phyloP scores from a whole-genome alignment of 164 flowering plant species.

The Buxus sempervirens region DNA sequence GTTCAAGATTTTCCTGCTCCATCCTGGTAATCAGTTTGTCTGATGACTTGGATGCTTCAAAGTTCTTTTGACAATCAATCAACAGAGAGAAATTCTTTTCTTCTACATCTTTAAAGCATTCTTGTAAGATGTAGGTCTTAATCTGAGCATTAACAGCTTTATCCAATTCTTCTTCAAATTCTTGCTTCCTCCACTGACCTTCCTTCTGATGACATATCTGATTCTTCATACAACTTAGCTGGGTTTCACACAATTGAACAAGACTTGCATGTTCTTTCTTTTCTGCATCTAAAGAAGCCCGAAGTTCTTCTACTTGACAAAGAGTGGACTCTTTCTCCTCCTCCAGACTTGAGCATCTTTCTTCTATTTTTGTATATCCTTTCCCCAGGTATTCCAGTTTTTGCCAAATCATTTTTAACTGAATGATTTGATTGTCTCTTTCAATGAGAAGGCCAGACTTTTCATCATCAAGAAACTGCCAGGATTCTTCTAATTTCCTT shows the following conservation, averaged over 20 bases:
- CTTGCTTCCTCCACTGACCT: constrained; percentile 41
- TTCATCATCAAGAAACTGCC: constrained; percentile 54
- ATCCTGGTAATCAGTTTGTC: constrained; percentile 56
- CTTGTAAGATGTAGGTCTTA: constrained; percentile 69
- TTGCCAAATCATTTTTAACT: constrained; percentile 45
- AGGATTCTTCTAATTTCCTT: constrained; percentile 65
- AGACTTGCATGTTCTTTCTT: constrained; percentile 53
- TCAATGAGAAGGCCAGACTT: constrained; percentile 52
- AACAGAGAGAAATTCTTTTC: constrained; percentile 49
- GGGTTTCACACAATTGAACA: constrained; percentile 37
- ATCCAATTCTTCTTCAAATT: constrained; percentile 67
- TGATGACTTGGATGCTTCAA: constrained; percentile 56
- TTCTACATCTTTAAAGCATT: constrained; percentile 60
- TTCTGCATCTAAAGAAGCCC: constrained; percentile 36
- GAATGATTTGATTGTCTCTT: constrained; percentile 39
- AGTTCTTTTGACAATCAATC: constrained; percentile 59
- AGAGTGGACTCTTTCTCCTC: constrained; percentile 50
- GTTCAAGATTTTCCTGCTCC: constrained; percentile 63
- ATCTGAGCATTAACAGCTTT: constrained; percentile 62
- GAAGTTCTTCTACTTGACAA: constrained; percentile 51
- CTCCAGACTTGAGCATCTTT: constrained; percentile 48
- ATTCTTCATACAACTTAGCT: constrained; percentile 44
- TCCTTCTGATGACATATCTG: constrained; percentile 54
- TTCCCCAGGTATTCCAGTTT: constrained; percentile 53
- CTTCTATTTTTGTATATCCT: constrained; percentile 47